Percentiles rank a stretch among this genome's conserved stretches.
Conservation (phyloP, 495 filamentous ascomycete species). For the Parmelia sp. region DNA sequence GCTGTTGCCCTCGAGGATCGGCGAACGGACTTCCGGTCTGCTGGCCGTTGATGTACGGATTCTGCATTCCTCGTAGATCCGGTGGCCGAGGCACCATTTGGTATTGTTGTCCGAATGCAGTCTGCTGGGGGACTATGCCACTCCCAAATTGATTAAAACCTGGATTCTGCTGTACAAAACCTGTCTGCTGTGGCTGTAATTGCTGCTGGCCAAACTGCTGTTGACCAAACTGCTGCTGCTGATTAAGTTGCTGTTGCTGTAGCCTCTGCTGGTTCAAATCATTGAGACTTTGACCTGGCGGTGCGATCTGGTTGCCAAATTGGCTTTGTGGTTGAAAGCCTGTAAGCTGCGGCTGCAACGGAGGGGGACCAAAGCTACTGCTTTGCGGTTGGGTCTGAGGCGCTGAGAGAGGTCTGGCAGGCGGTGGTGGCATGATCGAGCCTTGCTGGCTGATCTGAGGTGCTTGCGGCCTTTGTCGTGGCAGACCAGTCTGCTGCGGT, state of each 20-base stretch:
- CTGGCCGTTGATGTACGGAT: constrained; percentile 39
- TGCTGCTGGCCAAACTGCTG: constrained; percentile 34
- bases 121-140: constrained; percentile 36
- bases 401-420: constrained; percentile 77
- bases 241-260: constrained; percentile 31
- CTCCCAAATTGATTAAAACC: constrained; percentile 26
- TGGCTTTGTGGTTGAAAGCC: constrained; percentile 49
- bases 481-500: constrained; percentile 35
- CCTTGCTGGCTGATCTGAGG: constrained; percentile 57
- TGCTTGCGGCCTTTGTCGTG: constrained; percentile 68
- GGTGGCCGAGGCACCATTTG: constrained; percentile 36
- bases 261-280: constrained; percentile 65
- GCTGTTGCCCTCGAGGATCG: constrained; percentile 49
- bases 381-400: constrained; percentile 72
- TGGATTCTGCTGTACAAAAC: constrained; percentile 47
- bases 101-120: constrained; percentile 41
- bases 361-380: constrained; percentile 63
- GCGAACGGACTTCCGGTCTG: constrained; percentile 47
- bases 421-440: constrained; percentile 72
- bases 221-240: constrained; percentile 21
- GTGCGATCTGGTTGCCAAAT: constrained; percentile 45
- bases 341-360: constrained; percentile 80
- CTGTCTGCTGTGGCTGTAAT: constrained; percentile 36
- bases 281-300: constrained; percentile 68
- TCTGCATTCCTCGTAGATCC: constrained; percentile 46